These are phyloP conservation scores for Neurospora sp. DNA, from an alignment of 495 filamentous ascomycete species.

Conservation along the genomic window DNA sequence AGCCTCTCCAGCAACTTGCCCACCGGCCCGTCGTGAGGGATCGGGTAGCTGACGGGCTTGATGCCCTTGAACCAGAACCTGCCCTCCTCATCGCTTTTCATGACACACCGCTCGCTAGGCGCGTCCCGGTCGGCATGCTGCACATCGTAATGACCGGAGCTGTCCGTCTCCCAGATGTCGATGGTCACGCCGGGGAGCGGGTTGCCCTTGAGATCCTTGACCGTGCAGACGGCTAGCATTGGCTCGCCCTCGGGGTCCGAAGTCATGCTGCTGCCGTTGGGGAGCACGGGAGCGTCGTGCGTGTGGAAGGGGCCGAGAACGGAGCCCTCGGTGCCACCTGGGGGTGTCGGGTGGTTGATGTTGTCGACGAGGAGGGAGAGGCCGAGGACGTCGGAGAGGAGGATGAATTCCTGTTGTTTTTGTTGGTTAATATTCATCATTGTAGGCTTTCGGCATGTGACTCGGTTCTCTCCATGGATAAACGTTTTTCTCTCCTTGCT, in stretches of 20 bases:
- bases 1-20: slow-evolving; percentile 64
- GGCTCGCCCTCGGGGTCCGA: slow-evolving; percentile 61
- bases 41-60: slow-evolving; percentile 79
- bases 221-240: slow-evolving; percentile 65
- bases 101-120: slow-evolving; percentile 72
- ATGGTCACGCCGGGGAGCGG: slow-evolving; percentile 65
- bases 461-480: neutral
- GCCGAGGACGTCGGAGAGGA: slow-evolving; percentile 84
- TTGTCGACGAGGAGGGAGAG: slow-evolving; percentile 82
- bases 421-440: neutral
- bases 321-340: slow-evolving; percentile 69
- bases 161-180: slow-evolving; percentile 93
- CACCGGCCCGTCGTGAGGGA: slow-evolving; percentile 84
- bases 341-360: slow-evolving; percentile 85
- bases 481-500: neutral
- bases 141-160: slow-evolving; percentile 79
- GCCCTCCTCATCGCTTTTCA: slow-evolving; percentile 60
- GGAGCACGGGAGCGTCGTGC: slow-evolving; percentile 63
- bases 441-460: neutral
- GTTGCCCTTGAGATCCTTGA: slow-evolving; percentile 56
- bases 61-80: slow-evolving; percentile 85
- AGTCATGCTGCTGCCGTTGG: slow-evolving; percentile 59
- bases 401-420: slow-evolving; percentile 74
- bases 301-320: slow-evolving; percentile 93
- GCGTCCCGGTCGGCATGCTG: slow-evolving; percentile 61